Evolutionary conservation across 495 filamentous ascomycete species (phyloP), one percentile per base, ranked within the genome.

Genomic region (Penicillium arizonense): DNA sequence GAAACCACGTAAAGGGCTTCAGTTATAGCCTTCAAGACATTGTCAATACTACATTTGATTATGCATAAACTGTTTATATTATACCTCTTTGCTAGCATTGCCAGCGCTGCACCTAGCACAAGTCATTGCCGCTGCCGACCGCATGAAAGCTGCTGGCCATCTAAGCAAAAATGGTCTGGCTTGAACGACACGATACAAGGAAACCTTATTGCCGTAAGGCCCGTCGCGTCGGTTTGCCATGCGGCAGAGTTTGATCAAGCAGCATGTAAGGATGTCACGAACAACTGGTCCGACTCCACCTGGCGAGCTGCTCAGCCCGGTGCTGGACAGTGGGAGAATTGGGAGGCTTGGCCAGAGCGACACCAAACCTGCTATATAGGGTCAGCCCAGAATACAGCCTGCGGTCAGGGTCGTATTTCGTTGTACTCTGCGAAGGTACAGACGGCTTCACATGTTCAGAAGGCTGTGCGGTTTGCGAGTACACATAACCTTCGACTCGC

Each of bases 281-380:
- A 55, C 20, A 21, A 52, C 5, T 70, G 65, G 70, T 21, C 37
- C 2, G 52, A 66, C 34, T 62, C 66, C 5, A 50, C 51, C 30
- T 69, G 64, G 62, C 58, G 66, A 45, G 58, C 62, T 21, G 38
- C 45, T 8, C 62, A 40, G 63, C 67, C 53, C 53, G 76, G 36
- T 81, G 83, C 67, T 57, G 67, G 14, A 53, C 81, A 69, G 45
- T 64, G 59, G 52, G 48, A 61, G 37, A 70, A 67, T 43, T 44
- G 83, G 83, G 24, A 82, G 74, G 60, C 84, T 73, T 72, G 73
- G 77, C 40, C 67, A 53, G 26, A 85, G 79, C 54, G 74, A 72
- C 7, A 79, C 80, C 40, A 84, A 78, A 43, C 77, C 69, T 42
- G 79, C 67, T 50, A 81, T 61, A 13, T 77, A 67, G 40, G 85